phyloP scores from a whole-genome alignment of 2,329 filamentous ascomycete species.

The Lojkania enalia region DNA sequence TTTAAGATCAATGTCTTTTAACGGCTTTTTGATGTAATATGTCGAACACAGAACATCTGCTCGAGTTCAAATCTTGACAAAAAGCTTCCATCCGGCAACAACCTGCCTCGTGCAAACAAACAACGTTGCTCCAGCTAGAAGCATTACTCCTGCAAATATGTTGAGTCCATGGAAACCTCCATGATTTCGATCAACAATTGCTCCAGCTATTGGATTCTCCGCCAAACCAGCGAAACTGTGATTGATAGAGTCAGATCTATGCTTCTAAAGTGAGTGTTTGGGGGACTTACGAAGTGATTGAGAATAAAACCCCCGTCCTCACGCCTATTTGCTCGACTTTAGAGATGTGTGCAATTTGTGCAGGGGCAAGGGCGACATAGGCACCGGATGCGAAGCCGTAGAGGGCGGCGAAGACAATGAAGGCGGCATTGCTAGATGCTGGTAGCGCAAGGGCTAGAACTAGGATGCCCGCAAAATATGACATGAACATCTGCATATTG shows the following conservation, averaged over 20 bases:
- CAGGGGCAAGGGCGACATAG: slow-evolving; percentile 53
- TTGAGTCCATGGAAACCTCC: slow-evolving; percentile 64
- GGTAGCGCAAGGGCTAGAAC: slow-evolving; percentile 55
- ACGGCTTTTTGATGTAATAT: too few relatives aligned
- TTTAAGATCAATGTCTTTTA: too few relatives aligned
- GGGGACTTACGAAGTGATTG: slow-evolving; percentile 45
- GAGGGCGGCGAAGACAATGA: slow-evolving; percentile 51
- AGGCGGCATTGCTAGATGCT: slow-evolving; percentile 47
- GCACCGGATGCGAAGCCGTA: slow-evolving; percentile 59
- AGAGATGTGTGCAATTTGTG: slow-evolving; percentile 48
- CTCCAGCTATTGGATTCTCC: slow-evolving; percentile 54
- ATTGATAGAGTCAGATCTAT: too few relatives aligned
- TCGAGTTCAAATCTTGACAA: slow-evolving; percentile 20
- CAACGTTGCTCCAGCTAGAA: slow-evolving; percentile 48
- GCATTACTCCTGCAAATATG: slow-evolving; percentile 64
- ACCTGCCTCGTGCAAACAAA: slow-evolving; percentile 34
- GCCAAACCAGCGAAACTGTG: slow-evolving; percentile 54
- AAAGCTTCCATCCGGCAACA: slow-evolving; percentile 30
- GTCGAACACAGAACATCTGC: too few relatives aligned
- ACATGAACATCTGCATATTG: slow-evolving; percentile 48
- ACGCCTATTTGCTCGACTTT: slow-evolving; percentile 58
- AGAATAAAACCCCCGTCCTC: slow-evolving; percentile 58
- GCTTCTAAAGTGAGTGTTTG: too few relatives aligned
- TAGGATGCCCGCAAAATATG: slow-evolving; percentile 46
- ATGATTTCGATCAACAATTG: slow-evolving; percentile 53